Evolutionary conservation across 208 protist genomes (phyloP), one percentile per base, ranked within the genome.

Genomic region (Leishmania martiniquensis): DNA sequence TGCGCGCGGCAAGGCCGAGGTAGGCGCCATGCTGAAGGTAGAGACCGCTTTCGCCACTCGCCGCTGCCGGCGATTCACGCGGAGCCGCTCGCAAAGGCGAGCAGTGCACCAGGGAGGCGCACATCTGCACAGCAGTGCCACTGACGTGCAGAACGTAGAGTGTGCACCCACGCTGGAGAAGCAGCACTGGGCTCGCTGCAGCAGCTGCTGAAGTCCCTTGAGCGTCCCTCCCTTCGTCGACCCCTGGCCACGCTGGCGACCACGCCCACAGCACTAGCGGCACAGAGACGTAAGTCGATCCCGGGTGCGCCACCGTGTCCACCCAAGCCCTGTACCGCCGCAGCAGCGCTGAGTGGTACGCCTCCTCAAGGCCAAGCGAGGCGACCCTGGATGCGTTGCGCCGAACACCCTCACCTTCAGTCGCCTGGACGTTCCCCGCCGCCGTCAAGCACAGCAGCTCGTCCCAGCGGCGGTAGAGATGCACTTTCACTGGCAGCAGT

Each of bases 61-160:
- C 29, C 47, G 74, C 7, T 29, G 39, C n/a, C 51, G 65, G 25
- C 44, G 63, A 57, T 45, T 52, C 49, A 13, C 42, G 71, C 4
- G 75, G 60, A 20, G 70, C 37, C 29, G 74, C 17, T 25, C 77
- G 71, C n/a, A 81, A 67, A 9, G 59, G 75, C 1, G 75, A 4
- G 65, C 81, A 78, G 66, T 85, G 80, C 51, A 79, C 60, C 20
- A 84, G 79, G 49, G 78, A 83, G n/a, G 76, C 60, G 66, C 85
- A 86, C 68, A 89, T 59, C 69, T 67, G 77, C 72, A 83, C 82
- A 5, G 84, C 76, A n/a, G 80, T 77, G 9, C 85, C 85, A 51
- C 72, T 82, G 72, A n/a, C 65, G 52, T 89, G 85, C 15, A 84
- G 65, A 5, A 85, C 76, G 75, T 84, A 84, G 32, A 86, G 78